Evolutionary conservation across 2,329 filamentous ascomycete genomes (phyloP), one percentile per base, ranked within the genome.

Genomic region (Allantophomopsis lycopodina): DNA sequence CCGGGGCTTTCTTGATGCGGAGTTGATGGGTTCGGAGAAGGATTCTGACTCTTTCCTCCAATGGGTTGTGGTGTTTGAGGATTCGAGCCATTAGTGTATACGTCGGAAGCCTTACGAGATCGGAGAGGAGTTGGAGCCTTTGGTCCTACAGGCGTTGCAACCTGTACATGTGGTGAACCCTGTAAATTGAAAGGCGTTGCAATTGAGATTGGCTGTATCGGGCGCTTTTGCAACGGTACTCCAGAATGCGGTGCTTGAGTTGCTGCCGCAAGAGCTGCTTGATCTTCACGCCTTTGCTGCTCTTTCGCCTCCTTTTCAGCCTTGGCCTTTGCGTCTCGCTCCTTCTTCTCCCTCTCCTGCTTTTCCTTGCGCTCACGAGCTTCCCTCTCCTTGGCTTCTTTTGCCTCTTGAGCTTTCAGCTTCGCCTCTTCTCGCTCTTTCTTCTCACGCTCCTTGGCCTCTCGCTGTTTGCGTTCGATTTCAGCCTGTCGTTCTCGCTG

Each of bases 401-500:
- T 76, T 16, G 72, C 76, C 52, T 91, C 84, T 50, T 76, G 82
- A 52, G 94, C 88, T 51, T 73, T 82, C 50, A 83, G 76, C 18
- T 82, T 78, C 49, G 85, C 79, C 54, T 89, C 88, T 52, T 86
- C 86, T 59, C 83, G 88, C 45, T 78, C 75, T 61, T 81, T 89
- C 63, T 86, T 91, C 62, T 91, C 84, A 32, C 73, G 74, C 46
- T 87, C 83, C 54, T 83, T 85, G 35, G 77, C 74, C 57, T 91
- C 84, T 35, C 79, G 82, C 37, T 76, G 74, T 59, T 88, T 94
- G 42, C 85, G 79, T 57, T 96, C 89, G 43, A 75, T 70, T 56
- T 95, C 88, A 20, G 81, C 82, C 53, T 93, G 84, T 48, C 79
- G 77, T 50, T 94, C 86, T 47, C 84, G 78, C 57, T 93, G 86